Conservation (phyloP, 441 rosid genomes). For the Adansonia gregorii region DNA sequence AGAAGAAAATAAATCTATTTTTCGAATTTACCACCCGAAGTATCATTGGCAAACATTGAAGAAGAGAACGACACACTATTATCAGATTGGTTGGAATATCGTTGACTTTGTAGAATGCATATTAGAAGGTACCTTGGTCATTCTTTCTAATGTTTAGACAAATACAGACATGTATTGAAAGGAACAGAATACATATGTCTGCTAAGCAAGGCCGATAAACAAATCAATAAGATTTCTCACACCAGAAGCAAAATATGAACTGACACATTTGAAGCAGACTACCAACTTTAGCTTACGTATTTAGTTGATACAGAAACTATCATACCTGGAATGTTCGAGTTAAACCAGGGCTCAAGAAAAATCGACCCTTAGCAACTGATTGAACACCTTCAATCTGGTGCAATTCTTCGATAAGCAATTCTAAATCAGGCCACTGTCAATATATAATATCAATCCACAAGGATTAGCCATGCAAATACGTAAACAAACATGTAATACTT, state of each 20-base stretch:
- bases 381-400: slow-evolving; percentile 72
- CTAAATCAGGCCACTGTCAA: slow-evolving; percentile 89
- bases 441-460: slow-evolving; percentile 26
- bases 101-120: neutral
- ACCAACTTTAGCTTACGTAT: neutral
- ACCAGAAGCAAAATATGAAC: neutral
- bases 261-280: neutral
- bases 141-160: neutral
- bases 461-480: slow-evolving; percentile 1
- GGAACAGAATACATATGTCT: too few relatives aligned
- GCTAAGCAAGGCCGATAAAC: neutral
- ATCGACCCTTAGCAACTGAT: slow-evolving; percentile 79
- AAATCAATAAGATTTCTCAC: neutral
- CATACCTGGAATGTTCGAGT: slow-evolving; percentile 94
- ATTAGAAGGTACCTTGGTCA: neutral
- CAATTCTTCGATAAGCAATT: slow-evolving; percentile 79
- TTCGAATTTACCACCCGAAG: neutral
- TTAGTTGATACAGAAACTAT: slow-evolving; percentile 19
- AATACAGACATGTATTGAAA: neutral
- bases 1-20: neutral
- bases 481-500: neutral
- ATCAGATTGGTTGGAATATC: neutral
- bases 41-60: neutral
- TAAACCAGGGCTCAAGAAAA: slow-evolving; percentile 86
- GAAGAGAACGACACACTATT: neutral